Conservation (phyloP, 2,329 filamentous ascomycete genomes). For the Byssochlamys sp. region DNA sequence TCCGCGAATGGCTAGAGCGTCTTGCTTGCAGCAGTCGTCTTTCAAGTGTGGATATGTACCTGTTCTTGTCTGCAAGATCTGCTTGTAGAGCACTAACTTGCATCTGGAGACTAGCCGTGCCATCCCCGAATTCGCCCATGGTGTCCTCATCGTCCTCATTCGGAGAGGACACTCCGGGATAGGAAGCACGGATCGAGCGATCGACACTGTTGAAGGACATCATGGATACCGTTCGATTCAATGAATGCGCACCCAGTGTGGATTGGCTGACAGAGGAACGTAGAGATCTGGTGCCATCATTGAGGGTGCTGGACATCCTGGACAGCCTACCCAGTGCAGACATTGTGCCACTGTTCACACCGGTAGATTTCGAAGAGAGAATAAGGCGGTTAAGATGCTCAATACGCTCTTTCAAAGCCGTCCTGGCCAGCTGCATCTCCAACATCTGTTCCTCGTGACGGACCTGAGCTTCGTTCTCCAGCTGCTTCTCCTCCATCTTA, state of each 20-base stretch:
- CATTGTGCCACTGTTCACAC: conserved; percentile 71
- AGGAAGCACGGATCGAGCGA: conserved; percentile 8
- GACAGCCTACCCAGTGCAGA: conserved; percentile 58
- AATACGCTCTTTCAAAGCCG: conserved; percentile 91
- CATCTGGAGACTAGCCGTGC: conserved; percentile 67
- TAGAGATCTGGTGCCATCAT: conserved; percentile 44
- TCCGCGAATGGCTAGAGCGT: conserved; percentile 76
- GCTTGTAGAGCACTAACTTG: conserved; percentile 86
- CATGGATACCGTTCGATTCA: conserved; percentile 59
- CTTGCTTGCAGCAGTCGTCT: conserved; percentile 84
- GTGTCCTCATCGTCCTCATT: conserved; percentile 55
- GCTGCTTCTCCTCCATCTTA: conserved; percentile 61
- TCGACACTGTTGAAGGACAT: conserved; percentile 47
- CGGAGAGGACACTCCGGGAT: conserved; percentile 18
- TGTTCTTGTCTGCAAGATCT: conserved; percentile 93
- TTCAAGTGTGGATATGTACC: conserved; percentile 89
- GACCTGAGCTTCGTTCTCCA: conserved; percentile 70
- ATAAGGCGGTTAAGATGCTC: conserved; percentile 93
- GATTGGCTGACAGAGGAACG: conserved; percentile 64
- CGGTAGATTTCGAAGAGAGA: conserved; percentile 86
- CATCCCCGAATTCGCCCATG: conserved; percentile 74
- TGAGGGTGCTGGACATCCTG: conserved; percentile 44
- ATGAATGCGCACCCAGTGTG: conserved; percentile 38
- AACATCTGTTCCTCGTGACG: conserved; percentile 95
- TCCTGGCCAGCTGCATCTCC: conserved; percentile 94